phyloP scores from a whole-genome alignment of 352 stramenopile genomes.

The Aphanomyces invadans region DNA sequence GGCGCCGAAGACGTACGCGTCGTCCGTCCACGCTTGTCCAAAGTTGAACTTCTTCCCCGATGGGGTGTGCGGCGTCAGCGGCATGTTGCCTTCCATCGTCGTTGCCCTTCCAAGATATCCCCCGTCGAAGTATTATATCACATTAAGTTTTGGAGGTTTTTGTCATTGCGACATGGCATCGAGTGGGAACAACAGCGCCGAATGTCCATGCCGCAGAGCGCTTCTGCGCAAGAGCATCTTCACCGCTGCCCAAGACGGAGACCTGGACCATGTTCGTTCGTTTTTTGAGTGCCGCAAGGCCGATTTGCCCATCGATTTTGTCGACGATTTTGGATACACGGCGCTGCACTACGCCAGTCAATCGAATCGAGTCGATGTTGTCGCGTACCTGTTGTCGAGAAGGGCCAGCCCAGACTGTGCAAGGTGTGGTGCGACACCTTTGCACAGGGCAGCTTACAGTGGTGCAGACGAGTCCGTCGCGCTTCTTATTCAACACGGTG shows the following conservation, averaged over 20 bases:
- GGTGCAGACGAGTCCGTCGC: not conserved
- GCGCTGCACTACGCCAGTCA: constrained; percentile 19
- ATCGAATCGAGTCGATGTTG: constrained; percentile 19
- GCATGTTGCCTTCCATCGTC: not conserved
- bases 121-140: too few relatives aligned
- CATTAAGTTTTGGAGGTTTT: not conserved
- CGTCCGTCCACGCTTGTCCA: not conserved
- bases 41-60: constrained; percentile 15
- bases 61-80: not conserved
- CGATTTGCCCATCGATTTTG: constrained; percentile 18
- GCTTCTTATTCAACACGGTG: constrained; percentile 5
- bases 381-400: constrained; percentile 3
- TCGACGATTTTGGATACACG: constrained; percentile 24
- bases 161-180: not conserved
- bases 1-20: constrained; percentile 3
- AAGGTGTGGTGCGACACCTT: constrained; percentile 9
- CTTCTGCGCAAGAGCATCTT: constrained; percentile 25
- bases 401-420: not conserved
- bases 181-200: not conserved
- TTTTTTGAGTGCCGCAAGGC: constrained; percentile 24
- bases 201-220: constrained; percentile 20
- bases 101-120: constrained; percentile 1
- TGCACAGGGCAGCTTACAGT: constrained; percentile 16
- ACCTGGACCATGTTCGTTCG: constrained; percentile 12
- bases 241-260: constrained; percentile 20